Conservation (phyloP, 768 basidiomycete species). For the Tricholoma sp. region DNA sequence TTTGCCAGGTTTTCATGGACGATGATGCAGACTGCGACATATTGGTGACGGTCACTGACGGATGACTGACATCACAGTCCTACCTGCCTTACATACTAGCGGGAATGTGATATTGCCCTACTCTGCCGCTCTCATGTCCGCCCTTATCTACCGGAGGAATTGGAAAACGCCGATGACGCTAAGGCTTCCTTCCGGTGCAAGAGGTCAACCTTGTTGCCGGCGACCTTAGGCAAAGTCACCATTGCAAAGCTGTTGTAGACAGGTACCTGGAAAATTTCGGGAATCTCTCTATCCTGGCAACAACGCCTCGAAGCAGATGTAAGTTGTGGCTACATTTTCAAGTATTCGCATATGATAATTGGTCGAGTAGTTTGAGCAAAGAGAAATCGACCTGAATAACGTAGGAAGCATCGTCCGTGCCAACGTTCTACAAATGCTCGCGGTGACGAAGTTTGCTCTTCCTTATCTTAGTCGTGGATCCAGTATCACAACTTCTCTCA, state of each 20-base stretch:
- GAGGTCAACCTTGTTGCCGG: conserved; percentile 19
- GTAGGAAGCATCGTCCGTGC: too few relatives aligned
- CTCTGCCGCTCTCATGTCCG: too few relatives aligned
- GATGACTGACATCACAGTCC: not conserved
- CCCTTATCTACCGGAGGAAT: conserved; percentile 47
- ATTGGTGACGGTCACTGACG: not conserved
- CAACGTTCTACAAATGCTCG: too few relatives aligned
- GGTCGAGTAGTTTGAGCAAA: conserved; percentile 21
- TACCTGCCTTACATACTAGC: not conserved
- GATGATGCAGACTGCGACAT: not conserved
- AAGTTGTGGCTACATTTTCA: conserved; percentile 3
- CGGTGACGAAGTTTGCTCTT: conserved; percentile 41
- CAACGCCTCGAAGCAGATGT: conserved; percentile 50
- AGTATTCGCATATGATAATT: conserved; percentile 3
- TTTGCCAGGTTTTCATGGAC: too few relatives aligned
- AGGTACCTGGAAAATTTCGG: conserved; percentile 36
- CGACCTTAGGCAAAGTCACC: too few relatives aligned
- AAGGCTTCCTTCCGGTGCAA: conserved; percentile 39
- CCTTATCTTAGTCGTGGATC: conserved; percentile 56
- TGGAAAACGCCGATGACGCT: conserved; percentile 46
- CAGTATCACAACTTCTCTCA: conserved; percentile 61
- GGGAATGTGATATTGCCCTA: not conserved
- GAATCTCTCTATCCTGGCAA: conserved; percentile 53
- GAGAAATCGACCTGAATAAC: too few relatives aligned
- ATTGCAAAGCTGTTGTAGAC: too few relatives aligned